Base-by-base conservation (phyloP, 441 rosid genomes). In the Eutrema salsugineum region DNA sequence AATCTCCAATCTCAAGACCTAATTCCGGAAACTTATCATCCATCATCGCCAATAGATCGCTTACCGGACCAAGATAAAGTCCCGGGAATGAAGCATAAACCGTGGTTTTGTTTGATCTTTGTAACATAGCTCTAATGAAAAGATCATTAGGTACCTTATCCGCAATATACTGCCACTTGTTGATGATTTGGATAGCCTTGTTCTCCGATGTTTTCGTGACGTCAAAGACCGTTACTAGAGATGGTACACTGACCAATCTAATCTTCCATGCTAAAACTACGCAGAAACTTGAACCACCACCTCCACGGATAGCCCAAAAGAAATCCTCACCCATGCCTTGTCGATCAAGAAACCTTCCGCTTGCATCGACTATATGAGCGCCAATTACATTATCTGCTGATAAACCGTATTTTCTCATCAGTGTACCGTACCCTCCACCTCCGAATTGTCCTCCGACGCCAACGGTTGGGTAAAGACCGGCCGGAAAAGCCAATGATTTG, bases 231-330 rank as follows among this genome's bases (percentile, higher is more conserved):
- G 93, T 83, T 53, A 88, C 87, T 30, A 24, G 56, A 12, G 60
- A 12, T 0, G 90, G 88, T 14, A 88, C 84, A 44, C 27, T 11
- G n/a, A 74, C 14, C 30, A 88, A 65, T 42, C 73, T 59, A 38
- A 88, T 80, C 79, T 88, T 83, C 93, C 90, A 88, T 5, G 90
- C 84, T 20, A 81, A 68, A 30, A 84, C 54, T 11, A 88, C 46
- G 17, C 86, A 88, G 70, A 87, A 88, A 15, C 85, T 59, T 3
- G 90, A 88, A 0, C 83, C 88, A 0, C 89, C 89, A 0, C 92
- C 92, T 0, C 92, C 92, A 43, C 92, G 82, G 35, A 87, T 82
- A 3, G 89, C 89, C 92, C 92, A 85, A 15, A 85, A 87, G 10
- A 84, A 82, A 8, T 85, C 92, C 36, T 85, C 88, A 44, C 92